These are phyloP conservation scores for Chalciporus sp. DNA, from an alignment of 1,284 basidiomycete species.

Conservation along the genomic window DNA sequence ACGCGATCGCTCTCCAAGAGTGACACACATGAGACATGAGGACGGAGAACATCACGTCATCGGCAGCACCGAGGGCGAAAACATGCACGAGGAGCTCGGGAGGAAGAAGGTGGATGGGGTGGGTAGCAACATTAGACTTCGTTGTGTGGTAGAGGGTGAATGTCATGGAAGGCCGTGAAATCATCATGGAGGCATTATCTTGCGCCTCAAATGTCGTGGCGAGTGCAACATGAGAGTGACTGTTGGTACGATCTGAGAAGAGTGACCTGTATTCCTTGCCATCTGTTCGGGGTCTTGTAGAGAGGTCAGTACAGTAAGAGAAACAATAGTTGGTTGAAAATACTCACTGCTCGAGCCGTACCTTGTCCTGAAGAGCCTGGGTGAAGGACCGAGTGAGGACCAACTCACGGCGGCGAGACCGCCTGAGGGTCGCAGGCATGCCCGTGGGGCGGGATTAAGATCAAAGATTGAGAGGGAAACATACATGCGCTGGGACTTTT, in stretches of 20 bases:
- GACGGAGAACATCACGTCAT: constrained; percentile 57
- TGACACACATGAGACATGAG: constrained; percentile 65
- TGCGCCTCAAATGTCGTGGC: constrained; percentile 14
- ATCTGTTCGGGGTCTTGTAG: constrained; percentile 20
- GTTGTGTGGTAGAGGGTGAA: constrained; percentile 28
- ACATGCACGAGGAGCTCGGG: constrained; percentile 62
- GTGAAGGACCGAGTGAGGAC: constrained; percentile 39
- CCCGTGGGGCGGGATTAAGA: constrained; percentile 19
- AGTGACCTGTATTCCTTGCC: constrained; percentile 22
- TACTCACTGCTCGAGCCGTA: constrained; percentile 33
- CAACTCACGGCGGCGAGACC: constrained; percentile 39
- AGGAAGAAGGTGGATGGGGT: constrained; percentile 58
- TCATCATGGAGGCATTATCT: constrained; percentile 3
- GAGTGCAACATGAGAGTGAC: constrained; percentile 2
- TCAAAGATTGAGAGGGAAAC: constrained; percentile 13
- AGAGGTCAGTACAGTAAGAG: constrained; percentile 7
- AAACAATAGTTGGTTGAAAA: background rate
- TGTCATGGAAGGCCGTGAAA: constrained; percentile 31
- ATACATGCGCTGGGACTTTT: constrained; percentile 28
- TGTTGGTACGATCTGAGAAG: constrained; percentile 29
- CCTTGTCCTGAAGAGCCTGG: constrained; percentile 40
- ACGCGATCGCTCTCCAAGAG: constrained; percentile 58
- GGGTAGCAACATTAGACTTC: constrained; percentile 27
- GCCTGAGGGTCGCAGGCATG: constrained; percentile 42
- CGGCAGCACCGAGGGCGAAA: constrained; percentile 59